phyloP scores from a whole-genome alignment of 2,329 filamentous ascomycete genomes.

The Emmonsia crescens region DNA sequence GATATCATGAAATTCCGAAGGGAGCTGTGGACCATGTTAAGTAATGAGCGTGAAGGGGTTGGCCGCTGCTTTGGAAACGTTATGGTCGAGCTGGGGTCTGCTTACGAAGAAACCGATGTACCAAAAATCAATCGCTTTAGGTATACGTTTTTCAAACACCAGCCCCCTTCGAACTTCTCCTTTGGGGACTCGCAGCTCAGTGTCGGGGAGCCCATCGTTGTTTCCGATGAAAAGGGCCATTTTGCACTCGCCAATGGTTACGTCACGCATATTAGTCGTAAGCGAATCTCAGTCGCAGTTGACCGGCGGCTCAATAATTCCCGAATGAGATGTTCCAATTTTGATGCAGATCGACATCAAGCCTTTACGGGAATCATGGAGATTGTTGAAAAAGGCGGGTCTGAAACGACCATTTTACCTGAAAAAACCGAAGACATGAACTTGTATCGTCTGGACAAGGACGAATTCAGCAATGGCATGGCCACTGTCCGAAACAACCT shows the following conservation, averaged over 20 bases:
- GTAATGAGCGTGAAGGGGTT: slow-evolving; percentile 72
- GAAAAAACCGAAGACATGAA: slow-evolving; percentile 40
- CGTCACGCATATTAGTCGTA: slow-evolving; percentile 64
- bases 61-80: slow-evolving; percentile 86
- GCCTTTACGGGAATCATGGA: slow-evolving; percentile 89
- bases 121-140: slow-evolving; percentile 84
- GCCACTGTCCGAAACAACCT: slow-evolving; percentile 89
- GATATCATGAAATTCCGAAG: slow-evolving; percentile 76
- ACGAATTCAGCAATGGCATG: slow-evolving; percentile 98
- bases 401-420: slow-evolving; percentile 15
- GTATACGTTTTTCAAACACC: slow-evolving; percentile 72
- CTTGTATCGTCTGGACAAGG: slow-evolving; percentile 81
- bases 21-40: slow-evolving; percentile 94
- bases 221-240: slow-evolving; percentile 90
- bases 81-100: slow-evolving; percentile 67
- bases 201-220: slow-evolving; percentile 84
- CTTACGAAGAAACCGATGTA: slow-evolving; percentile 55
- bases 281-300: slow-evolving; percentile 74
- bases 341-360: slow-evolving; percentile 68
- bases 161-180: slow-evolving; percentile 53
- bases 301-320: slow-evolving; percentile 84
- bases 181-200: slow-evolving; percentile 85
- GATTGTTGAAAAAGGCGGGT: slow-evolving; percentile 31
- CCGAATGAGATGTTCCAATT: slow-evolving; percentile 62
- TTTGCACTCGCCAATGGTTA: slow-evolving; percentile 92